Conservation (phyloP, 2,329 filamentous ascomycete genomes). For the Microcyclospora pomicola region DNA sequence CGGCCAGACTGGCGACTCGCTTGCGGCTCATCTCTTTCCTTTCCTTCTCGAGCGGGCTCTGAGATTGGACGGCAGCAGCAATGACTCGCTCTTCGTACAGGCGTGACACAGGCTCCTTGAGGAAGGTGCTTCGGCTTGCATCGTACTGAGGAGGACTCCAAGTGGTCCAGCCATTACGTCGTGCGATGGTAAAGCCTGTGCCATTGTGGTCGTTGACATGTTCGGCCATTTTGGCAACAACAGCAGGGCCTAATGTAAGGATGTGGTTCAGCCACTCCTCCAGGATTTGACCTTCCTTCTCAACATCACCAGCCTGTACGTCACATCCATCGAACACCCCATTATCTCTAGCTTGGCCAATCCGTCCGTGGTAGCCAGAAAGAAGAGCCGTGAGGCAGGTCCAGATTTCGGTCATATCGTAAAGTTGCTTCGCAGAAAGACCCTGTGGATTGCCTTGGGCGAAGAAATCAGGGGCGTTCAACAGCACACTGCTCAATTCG, state of each 20-base stretch:
- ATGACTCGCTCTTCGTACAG: conserved; percentile 42
- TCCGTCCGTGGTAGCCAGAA: conserved; percentile 41
- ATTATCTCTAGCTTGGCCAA: conserved; percentile 38
- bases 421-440: conserved; percentile 42
- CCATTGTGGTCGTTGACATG: conserved; percentile 24
- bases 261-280: conserved; percentile 50
- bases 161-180: conserved; percentile 40
- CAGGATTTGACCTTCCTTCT: conserved; percentile 39
- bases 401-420: conserved; percentile 53
- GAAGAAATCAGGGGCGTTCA: conserved; percentile 45
- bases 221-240: conserved; percentile 38
- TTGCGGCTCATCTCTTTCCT: conserved; percentile 27
- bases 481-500: conserved; percentile 39
- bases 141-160: conserved; percentile 38
- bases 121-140: conserved; percentile 41
- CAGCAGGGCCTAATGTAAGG: conserved; percentile 43
- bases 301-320: conserved; percentile 34
- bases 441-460: conserved; percentile 42
- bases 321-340: conserved; percentile 41
- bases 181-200: conserved; percentile 39
- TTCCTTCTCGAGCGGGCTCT: conserved; percentile 24
- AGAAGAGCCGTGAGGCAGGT: conserved; percentile 44
- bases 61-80: conserved; percentile 13
- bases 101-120: conserved; percentile 46
- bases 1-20: conserved; percentile 29